Percentiles rank a stretch among this genome's conserved stretches.
Evolutionary conservation across 176 grass and related monocot species (phyloP).

Genomic region (Phoenix dactylifera): DNA sequence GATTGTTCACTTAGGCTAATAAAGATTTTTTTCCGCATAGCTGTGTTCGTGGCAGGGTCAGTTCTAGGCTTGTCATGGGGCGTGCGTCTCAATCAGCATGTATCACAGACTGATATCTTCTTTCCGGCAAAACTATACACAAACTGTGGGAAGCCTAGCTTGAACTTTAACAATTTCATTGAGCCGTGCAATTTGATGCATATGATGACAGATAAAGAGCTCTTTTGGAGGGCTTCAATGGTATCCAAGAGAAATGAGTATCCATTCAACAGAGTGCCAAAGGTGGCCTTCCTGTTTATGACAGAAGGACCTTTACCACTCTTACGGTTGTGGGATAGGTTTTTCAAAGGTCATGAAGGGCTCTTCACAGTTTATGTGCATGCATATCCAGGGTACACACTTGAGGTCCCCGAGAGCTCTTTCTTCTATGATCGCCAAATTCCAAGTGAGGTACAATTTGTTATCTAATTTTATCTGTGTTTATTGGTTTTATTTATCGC

Average conservation of each 20-base stretch:
- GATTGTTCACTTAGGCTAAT: too few species aligned
- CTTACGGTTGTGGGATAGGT: not conserved
- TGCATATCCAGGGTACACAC: not conserved
- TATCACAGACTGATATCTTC: too few species aligned
- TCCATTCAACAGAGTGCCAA: not conserved
- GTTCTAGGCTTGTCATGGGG: too few species aligned
- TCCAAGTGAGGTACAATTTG: not conserved
- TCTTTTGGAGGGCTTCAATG: slow-evolving; percentile 8
- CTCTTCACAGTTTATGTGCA: not conserved
- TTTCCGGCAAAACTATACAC: too few species aligned
- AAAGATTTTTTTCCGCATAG: too few species aligned
- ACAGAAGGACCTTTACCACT: not conserved
- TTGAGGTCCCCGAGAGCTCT: not conserved
- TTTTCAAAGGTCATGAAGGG: slow-evolving; percentile 2
- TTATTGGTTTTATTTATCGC: not conserved
- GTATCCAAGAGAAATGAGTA: not conserved
- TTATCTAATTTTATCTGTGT: not conserved
- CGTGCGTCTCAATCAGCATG: too few species aligned
- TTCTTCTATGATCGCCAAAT: slow-evolving; percentile 1
- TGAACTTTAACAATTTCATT: not conserved
- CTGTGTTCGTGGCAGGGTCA: too few species aligned
- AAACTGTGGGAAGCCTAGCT: too few species aligned
- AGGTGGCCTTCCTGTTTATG: slow-evolving; percentile 7
- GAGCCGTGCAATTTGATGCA: not conserved
- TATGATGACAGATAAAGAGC: slow-evolving; percentile 1